Evolutionary conservation across 2,329 filamentous ascomycete genomes (phyloP).

Genomic region (Penicillium sclerotiorum): DNA sequence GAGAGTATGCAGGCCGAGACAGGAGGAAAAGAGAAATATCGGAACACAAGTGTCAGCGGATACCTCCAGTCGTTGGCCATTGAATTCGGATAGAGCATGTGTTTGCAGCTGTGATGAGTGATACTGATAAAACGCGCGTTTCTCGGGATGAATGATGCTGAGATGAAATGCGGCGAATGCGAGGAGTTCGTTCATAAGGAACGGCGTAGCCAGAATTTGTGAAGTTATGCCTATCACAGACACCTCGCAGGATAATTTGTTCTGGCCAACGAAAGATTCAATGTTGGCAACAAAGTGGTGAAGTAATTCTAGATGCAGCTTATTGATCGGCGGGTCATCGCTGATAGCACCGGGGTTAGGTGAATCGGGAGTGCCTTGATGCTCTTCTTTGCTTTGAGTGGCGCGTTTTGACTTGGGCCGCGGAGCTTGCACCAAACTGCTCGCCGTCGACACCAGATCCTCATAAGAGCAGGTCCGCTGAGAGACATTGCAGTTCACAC

Average conservation of each 20-base stretch:
- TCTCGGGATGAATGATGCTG: conserved; percentile 39
- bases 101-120: conserved; percentile 42
- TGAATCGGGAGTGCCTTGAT: background rate
- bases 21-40: conserved; percentile 25
- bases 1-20: conserved; percentile 44
- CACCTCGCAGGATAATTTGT: conserved; percentile 5
- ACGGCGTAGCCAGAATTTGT: conserved; percentile 34
- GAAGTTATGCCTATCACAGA: background rate
- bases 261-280: background rate
- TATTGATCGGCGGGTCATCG: background rate
- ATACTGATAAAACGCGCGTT: conserved; percentile 32
- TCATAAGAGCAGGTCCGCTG: background rate
- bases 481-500: conserved; percentile 2
- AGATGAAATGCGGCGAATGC: conserved; percentile 51
- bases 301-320: background rate
- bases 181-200: conserved; percentile 53
- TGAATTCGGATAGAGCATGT: conserved; percentile 23
- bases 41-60: conserved; percentile 12
- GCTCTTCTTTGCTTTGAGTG: background rate
- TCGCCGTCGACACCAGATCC: conserved; percentile 14
- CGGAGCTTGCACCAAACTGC: background rate
- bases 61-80: conserved; percentile 1
- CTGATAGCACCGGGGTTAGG: background rate
- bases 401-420: background rate
- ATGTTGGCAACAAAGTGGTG: background rate